These are phyloP conservation scores for Solanum chmielewskii DNA, from an alignment of 257 asterid genomes.

Conservation along the genomic window DNA sequence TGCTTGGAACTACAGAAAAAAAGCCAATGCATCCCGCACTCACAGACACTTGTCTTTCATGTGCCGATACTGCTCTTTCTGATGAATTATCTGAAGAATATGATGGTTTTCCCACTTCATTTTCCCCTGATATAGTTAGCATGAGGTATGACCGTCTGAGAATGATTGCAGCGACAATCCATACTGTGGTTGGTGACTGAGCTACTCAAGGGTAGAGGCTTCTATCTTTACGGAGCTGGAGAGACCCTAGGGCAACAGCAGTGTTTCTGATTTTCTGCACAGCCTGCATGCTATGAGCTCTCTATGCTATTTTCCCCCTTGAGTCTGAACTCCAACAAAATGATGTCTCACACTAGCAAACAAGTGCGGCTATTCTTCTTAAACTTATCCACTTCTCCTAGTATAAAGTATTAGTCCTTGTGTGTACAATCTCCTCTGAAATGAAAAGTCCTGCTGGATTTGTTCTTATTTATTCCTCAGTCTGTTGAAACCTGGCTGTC, in stretches of 20 bases:
- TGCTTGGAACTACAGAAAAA: conserved; percentile 57
- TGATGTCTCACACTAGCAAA: neutral
- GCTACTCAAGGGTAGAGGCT: conserved; percentile 76
- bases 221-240: conserved; percentile 57
- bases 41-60: conserved; percentile 57
- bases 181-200: conserved; percentile 63
- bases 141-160: conserved; percentile 67
- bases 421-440: neutral
- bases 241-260: conserved; percentile 65
- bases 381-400: neutral
- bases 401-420: neutral
- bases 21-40: conserved; percentile 65
- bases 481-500: neutral
- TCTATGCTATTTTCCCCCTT: neutral
- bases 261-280: conserved; percentile 48
- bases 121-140: conserved; percentile 41
- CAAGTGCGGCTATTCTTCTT: neutral
- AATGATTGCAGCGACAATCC: conserved; percentile 56
- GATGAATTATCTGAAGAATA: conserved; percentile 70
- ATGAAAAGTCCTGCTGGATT: neutral
- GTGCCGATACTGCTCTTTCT: conserved; percentile 52
- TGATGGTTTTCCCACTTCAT: conserved; percentile 51
- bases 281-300: neutral
- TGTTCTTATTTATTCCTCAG: neutral
- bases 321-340: neutral